Evolutionary conservation across 2,329 filamentous ascomycete genomes (phyloP).

Genomic region (Pseudopithomyces chartarum): DNA sequence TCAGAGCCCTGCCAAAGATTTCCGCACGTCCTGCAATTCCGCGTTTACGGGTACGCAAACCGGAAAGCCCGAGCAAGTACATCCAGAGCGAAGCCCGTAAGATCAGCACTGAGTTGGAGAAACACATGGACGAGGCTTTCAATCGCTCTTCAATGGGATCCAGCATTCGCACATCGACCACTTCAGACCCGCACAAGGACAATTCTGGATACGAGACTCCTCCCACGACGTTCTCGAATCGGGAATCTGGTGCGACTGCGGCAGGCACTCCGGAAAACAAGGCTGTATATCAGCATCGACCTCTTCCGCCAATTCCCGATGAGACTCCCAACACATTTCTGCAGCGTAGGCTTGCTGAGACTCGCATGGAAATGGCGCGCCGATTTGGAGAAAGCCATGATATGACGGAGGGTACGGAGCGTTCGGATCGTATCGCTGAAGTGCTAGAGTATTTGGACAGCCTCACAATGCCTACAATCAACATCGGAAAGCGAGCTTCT

Average conservation of each 20-base stretch:
- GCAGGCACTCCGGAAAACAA: constrained; percentile 32
- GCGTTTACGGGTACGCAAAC: constrained; percentile 43
- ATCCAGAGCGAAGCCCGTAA: constrained; percentile 81
- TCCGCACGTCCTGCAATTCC: constrained; percentile 30
- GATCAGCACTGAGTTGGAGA: constrained; percentile 82
- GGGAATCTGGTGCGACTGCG: constrained; percentile 39
- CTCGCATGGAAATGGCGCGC: constrained; percentile 61
- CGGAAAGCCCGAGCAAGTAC: constrained; percentile 54
- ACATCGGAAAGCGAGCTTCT: constrained; percentile 47
- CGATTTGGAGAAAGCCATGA: constrained; percentile 54
- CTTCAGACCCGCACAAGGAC: constrained; percentile 42
- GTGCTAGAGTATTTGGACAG: constrained; percentile 66
- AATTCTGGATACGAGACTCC: constrained; percentile 57
- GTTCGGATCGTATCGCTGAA: constrained; percentile 56
- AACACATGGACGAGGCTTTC: constrained; percentile 92
- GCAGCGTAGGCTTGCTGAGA: constrained; percentile 62
- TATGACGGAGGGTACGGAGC: constrained; percentile 37
- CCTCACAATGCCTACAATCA: constrained; percentile 54
- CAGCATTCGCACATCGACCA: constrained; percentile 52
- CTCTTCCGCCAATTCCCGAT: constrained; percentile 51
- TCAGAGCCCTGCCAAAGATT: constrained; percentile 34
- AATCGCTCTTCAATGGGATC: constrained; percentile 67
- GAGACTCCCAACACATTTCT: constrained; percentile 59
- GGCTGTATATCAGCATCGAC: constrained; percentile 45
- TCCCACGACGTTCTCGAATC: constrained; percentile 54